Conservation (phyloP, 441 rosid genomes). For the Melastoma candidum region DNA sequence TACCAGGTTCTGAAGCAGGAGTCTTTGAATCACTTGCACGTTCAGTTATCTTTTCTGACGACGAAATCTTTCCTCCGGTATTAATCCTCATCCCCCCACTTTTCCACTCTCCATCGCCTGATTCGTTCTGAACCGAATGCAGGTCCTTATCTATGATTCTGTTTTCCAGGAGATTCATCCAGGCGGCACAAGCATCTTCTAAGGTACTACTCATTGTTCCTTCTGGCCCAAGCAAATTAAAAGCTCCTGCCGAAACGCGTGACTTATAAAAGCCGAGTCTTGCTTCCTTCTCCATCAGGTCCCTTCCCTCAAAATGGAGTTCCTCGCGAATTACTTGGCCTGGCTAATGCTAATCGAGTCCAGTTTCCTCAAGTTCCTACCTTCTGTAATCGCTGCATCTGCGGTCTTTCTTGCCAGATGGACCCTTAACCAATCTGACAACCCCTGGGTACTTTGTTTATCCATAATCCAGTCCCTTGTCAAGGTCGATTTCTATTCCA, state of each 20-base stretch:
- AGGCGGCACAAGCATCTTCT: constrained; percentile 60
- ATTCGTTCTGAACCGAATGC: neutral
- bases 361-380: constrained; percentile 54
- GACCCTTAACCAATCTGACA: constrained; percentile 58
- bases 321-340: constrained; percentile 63
- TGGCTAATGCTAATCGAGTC: constrained; percentile 71
- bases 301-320: constrained; percentile 51
- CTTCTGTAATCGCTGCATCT: constrained; percentile 74
- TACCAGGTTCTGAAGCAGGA: constrained; percentile 79
- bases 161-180: constrained; percentile 63
- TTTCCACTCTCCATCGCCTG: constrained; percentile 11
- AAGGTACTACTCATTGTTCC: constrained; percentile 29
- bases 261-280: neutral
- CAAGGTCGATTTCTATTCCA: neutral
- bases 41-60: constrained; percentile 67
- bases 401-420: constrained; percentile 75
- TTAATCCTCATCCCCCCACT: constrained; percentile 57
- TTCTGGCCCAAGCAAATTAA: neutral
- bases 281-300: constrained; percentile 25
- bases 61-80: constrained; percentile 82
- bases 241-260: neutral
- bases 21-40: constrained; percentile 50
- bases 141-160: constrained; percentile 9
- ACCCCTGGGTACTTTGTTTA: constrained; percentile 58
- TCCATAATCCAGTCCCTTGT: neutral